phyloP scores from a whole-genome alignment of 169 alveolate genomes.

The Babesia gibsoni region DNA sequence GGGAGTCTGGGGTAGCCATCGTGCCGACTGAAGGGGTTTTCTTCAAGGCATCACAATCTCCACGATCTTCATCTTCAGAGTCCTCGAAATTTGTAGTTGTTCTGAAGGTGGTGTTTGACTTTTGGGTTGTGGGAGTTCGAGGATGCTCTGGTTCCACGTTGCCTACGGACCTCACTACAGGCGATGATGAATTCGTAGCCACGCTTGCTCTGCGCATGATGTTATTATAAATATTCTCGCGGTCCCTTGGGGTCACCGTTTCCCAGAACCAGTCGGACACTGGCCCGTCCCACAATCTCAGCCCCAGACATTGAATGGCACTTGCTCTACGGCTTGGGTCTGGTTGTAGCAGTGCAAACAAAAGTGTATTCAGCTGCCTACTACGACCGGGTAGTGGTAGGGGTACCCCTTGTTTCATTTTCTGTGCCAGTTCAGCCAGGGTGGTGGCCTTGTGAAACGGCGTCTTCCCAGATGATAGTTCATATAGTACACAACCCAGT shows the following conservation, averaged over 20 bases:
- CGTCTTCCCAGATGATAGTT: constrained; percentile 88
- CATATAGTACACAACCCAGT: constrained; percentile 90
- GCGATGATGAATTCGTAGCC: neutral
- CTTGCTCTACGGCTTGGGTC: constrained; percentile 75
- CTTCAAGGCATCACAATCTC: neutral
- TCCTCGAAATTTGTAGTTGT: constrained; percentile 6
- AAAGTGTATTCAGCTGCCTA: constrained; percentile 63
- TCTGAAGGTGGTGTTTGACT: neutral
- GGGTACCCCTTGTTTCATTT: constrained; percentile 71
- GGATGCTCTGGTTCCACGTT: neutral
- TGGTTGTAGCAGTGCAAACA: constrained; percentile 62
- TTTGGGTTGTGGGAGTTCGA: neutral
- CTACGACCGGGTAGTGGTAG: constrained; percentile 67
- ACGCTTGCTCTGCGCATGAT: constrained; percentile 2
- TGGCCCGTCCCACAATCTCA: constrained; percentile 64
- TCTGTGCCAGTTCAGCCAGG: constrained; percentile 71
- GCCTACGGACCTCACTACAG: neutral
- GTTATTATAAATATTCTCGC: constrained; percentile 11
- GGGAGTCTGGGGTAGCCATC: neutral
- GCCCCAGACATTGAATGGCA: constrained; percentile 73
- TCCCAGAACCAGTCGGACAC: constrained; percentile 52
- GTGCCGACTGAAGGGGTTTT: neutral
- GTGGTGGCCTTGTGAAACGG: constrained; percentile 90
- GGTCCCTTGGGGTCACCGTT: constrained; percentile 37
- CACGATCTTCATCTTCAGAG: neutral